Evolutionary conservation across 2,329 filamentous ascomycete species (phyloP).

Genomic region (Mycogone perniciosa): DNA sequence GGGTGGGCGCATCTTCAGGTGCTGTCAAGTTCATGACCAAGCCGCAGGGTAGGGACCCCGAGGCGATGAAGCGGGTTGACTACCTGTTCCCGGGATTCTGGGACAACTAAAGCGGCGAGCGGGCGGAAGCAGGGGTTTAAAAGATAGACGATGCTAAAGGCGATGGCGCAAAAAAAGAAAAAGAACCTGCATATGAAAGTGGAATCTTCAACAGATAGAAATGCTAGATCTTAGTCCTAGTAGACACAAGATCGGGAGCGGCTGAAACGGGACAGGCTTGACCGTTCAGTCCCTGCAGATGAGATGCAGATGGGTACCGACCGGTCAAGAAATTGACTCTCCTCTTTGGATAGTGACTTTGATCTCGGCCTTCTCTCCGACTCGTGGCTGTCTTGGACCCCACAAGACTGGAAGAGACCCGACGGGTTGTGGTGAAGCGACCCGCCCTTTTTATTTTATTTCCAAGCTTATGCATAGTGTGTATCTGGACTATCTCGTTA

Average conservation of each 20-base stretch:
- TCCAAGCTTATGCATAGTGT: too few relatives aligned
- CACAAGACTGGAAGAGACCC: background rate
- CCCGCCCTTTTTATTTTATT: too few relatives aligned
- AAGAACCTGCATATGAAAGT: too few relatives aligned
- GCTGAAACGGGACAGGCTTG: background rate
- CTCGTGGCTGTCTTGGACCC: background rate
- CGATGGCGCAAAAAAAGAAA: background rate
- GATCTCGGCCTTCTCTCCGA: background rate
- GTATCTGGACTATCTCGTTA: too few relatives aligned
- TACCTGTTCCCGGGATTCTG: slow-evolving; percentile 86
- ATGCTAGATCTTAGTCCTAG: background rate
- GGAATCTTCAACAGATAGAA: slow-evolving; percentile 10
- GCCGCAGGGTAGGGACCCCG: slow-evolving; percentile 62
- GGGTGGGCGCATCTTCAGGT: slow-evolving; percentile 68
- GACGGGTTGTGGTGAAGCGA: background rate
- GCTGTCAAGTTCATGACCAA: slow-evolving; percentile 79
- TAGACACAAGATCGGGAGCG: background rate
- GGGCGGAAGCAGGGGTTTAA: background rate
- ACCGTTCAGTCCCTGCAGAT: background rate
- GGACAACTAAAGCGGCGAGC: slow-evolving; percentile 26
- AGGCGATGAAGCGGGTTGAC: slow-evolving; percentile 71
- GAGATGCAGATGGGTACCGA: background rate
- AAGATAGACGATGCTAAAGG: background rate
- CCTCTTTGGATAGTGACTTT: background rate
- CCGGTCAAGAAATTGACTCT: background rate